Conservation (phyloP, 2,329 filamentous ascomycete genomes). For the Mycogone perniciosa region DNA sequence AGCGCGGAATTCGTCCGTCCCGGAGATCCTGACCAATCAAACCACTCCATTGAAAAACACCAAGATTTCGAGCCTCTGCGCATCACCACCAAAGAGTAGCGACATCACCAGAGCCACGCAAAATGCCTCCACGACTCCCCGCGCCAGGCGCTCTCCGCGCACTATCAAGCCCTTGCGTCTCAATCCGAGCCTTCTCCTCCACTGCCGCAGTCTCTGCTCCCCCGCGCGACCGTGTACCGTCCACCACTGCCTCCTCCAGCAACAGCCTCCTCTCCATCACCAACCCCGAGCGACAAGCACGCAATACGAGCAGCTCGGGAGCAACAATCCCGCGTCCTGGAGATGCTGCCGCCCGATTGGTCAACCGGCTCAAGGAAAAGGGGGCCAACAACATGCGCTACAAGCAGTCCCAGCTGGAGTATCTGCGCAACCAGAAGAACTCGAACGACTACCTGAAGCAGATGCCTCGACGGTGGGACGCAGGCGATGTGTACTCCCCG, state of each 20-base stretch:
- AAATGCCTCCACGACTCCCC: slow-evolving; percentile 37
- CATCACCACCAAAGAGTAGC: background rate
- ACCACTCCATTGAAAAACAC: background rate
- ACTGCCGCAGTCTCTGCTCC: slow-evolving; percentile 20
- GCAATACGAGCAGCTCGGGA: background rate
- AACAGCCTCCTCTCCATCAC: slow-evolving; percentile 20
- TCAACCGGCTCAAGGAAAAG: slow-evolving; percentile 22
- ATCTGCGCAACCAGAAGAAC: slow-evolving; percentile 33
- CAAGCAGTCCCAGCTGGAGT: slow-evolving; percentile 31
- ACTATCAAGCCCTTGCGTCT: slow-evolving; percentile 7
- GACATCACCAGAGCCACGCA: no score
- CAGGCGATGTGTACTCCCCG: slow-evolving; percentile 84
- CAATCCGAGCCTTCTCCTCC: slow-evolving; percentile 26
- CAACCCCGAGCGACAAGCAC: slow-evolving; percentile 16
- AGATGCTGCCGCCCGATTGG: slow-evolving; percentile 24
- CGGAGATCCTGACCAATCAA: background rate
- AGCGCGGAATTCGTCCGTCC: slow-evolving; percentile 7
- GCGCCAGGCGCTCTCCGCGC: slow-evolving; percentile 18
- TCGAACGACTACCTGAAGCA: slow-evolving; percentile 53
- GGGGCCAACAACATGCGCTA: slow-evolving; percentile 17
- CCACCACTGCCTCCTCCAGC: slow-evolving; percentile 16
- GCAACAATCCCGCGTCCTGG: slow-evolving; percentile 7
- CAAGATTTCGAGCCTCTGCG: background rate
- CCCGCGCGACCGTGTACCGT: slow-evolving; percentile 17
- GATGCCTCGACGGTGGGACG: slow-evolving; percentile 63